Conservation (phyloP, 2,329 filamentous ascomycete species). For the Diaporthe amygdali region DNA sequence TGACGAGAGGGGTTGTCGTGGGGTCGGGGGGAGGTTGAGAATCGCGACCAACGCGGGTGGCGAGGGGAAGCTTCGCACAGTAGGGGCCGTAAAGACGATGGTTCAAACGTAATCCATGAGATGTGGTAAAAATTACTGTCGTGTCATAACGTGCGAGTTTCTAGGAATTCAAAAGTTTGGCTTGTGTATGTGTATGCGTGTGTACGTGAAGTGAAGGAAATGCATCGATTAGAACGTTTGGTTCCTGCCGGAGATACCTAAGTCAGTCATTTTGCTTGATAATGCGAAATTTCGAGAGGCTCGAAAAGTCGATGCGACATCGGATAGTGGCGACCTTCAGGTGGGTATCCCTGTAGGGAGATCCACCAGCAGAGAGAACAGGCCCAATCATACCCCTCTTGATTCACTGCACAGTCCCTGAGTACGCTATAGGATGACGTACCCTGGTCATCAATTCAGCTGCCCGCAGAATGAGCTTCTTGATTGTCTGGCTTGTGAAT, state of each 20-base stretch:
- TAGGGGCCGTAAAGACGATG: neutral
- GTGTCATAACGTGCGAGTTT: neutral
- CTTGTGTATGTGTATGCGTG: neutral
- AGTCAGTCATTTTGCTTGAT: constrained; percentile 17
- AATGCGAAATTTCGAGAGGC: constrained; percentile 23
- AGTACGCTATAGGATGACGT: constrained; percentile 4
- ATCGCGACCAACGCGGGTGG: neutral
- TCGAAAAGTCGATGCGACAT: constrained; percentile 21
- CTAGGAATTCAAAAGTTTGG: neutral
- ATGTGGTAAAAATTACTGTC: neutral
- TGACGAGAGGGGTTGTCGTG: constrained; percentile 29
- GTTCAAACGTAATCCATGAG: neutral
- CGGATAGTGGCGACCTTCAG: constrained; percentile 14
- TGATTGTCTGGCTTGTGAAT: neutral
- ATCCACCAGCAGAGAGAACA: neutral
- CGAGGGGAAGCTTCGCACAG: neutral
- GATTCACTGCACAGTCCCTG: neutral
- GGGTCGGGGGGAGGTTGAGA: neutral
- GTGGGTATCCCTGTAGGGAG: constrained; percentile 12
- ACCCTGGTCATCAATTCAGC: neutral
- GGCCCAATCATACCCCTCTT: neutral
- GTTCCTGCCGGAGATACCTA: neutral
- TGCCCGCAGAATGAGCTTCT: neutral
- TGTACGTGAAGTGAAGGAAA: neutral
- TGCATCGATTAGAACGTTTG: neutral